Evolutionary conservation across 305 asterid species (phyloP), one percentile per base, ranked within the genome.

Genomic region (Fraxinus xanthoxyloides): DNA sequence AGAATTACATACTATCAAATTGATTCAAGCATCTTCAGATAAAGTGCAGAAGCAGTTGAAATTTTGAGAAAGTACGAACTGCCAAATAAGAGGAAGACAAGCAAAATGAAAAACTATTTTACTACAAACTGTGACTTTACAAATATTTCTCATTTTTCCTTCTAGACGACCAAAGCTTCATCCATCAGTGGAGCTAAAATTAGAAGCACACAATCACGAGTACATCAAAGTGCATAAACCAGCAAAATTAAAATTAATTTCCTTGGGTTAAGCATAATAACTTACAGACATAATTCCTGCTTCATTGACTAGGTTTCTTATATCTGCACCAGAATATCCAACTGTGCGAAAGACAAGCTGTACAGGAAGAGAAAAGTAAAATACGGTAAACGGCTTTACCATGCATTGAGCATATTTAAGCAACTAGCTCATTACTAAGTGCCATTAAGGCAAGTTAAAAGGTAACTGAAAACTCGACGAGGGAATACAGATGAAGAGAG

Each of bases 251-350:
- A 12, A 63, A 65, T 73, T 43, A 82, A 72, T 70, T 81, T 31
- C 34, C 79, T 43, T 24, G 77, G 80, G 81, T 12, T 79, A 72
- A 84, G 79, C 79, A 36, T 79, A 79, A 84, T 81, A 79, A 87
- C 99, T 97, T 92, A 97, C 99, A 84, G 99, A 81, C 99, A 97
- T 97, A 75, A 97, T 94, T 86, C 95, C 97, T 77, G 99, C 97
- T 91, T 97, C 98, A 85, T 97, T 97, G 84, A 97, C 96, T 84
- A 97, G 89, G 87, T 97, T 94, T 82, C 98, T 90, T 86, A 97
- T 93, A 87, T 94, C 99, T 72, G 99, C 98, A 78, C 99, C 99
- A 56, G 99, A 97, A 89, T 93, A 97, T 78, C 99, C 98, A 56
- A 92, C 98, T 75, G 99, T 97, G 84, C 99, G 98, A 83, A 97